phyloP scores from a whole-genome alignment of 2,329 filamentous ascomycete genomes.

The Onygenales sp. region DNA sequence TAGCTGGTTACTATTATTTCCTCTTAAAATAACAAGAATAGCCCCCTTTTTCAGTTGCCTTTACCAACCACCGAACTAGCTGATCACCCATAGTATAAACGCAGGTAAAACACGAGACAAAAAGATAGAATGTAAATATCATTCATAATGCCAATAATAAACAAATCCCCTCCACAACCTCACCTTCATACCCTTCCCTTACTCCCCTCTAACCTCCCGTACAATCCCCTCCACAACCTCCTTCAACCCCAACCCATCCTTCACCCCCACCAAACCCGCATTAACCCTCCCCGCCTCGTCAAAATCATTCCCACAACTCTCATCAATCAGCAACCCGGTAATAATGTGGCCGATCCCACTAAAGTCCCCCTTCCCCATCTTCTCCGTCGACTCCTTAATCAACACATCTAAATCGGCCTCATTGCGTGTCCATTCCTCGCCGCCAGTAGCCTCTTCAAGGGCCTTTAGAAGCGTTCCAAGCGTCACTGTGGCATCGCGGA shows the following conservation, averaged over 20 bases:
- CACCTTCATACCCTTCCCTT: no score
- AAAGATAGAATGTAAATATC: no score
- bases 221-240: conserved; percentile 1
- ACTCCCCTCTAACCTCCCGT: not conserved
- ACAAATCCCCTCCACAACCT: no score
- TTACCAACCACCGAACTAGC: no score
- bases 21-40: no score
- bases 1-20: no score
- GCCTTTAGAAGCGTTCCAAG: conserved; percentile 5
- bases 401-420: conserved; percentile 7
- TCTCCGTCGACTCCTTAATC: conserved; percentile 4
- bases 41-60: no score
- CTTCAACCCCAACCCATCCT: not conserved
- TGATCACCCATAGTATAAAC: no score
- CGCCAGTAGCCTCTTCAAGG: conserved; percentile 8
- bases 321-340: conserved; percentile 4
- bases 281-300: conserved; percentile 7
- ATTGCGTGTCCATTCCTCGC: conserved; percentile 6
- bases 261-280: conserved; percentile 5
- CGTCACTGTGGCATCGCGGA: conserved; percentile 7
- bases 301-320: conserved; percentile 8
- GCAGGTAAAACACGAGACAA: no score
- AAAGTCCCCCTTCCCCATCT: conserved; percentile 7
- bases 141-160: no score
- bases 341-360: conserved; percentile 8